Evolutionary conservation across 2,329 filamentous ascomycete genomes (phyloP).

Genomic region (Chaetomium olivaceum): DNA sequence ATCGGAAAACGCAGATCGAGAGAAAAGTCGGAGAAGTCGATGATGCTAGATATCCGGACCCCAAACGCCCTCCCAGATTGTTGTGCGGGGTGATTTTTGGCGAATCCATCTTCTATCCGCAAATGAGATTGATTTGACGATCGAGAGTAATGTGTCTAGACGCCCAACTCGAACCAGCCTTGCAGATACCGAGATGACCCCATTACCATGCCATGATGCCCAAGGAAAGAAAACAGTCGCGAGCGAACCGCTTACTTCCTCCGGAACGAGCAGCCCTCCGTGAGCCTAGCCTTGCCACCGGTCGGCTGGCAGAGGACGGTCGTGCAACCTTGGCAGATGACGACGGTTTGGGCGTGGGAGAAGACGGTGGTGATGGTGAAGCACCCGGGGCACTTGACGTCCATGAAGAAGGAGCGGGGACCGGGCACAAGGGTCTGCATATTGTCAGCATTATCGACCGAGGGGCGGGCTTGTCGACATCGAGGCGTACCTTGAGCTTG

Average conservation of each 20-base stretch:
- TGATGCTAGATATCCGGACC: constrained; percentile 82
- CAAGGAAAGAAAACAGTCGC: constrained; percentile 48
- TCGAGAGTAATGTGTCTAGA: constrained; percentile 39
- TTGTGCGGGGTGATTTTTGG: constrained; percentile 51
- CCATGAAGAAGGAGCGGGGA: constrained; percentile 99
- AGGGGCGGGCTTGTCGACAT: not conserved
- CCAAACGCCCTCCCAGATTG: constrained; percentile 66
- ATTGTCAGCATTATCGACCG: constrained; percentile 22
- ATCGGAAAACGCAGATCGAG: constrained; percentile 44
- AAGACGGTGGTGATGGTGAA: constrained; percentile 99
- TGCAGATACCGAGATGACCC: constrained; percentile 62
- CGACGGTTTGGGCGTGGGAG: constrained; percentile 99
- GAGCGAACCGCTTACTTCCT: constrained; percentile 81
- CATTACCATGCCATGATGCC: constrained; percentile 51
- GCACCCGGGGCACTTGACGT: constrained; percentile 99
- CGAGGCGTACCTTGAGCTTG: constrained; percentile 92
- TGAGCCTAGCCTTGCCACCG: constrained; percentile 97
- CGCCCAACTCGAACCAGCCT: constrained; percentile 42
- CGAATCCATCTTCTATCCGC: constrained; percentile 73
- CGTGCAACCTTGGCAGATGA: constrained; percentile 99
- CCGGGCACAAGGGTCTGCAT: constrained; percentile 84
- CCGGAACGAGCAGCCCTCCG: constrained; percentile 99
- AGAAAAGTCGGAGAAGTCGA: constrained; percentile 43
- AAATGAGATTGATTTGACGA: constrained; percentile 50
- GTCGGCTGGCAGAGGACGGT: constrained; percentile 99